These are phyloP conservation scores for Phytophthora multivora DNA, from an alignment of 352 stramenopile genomes.

Conservation along the genomic window DNA sequence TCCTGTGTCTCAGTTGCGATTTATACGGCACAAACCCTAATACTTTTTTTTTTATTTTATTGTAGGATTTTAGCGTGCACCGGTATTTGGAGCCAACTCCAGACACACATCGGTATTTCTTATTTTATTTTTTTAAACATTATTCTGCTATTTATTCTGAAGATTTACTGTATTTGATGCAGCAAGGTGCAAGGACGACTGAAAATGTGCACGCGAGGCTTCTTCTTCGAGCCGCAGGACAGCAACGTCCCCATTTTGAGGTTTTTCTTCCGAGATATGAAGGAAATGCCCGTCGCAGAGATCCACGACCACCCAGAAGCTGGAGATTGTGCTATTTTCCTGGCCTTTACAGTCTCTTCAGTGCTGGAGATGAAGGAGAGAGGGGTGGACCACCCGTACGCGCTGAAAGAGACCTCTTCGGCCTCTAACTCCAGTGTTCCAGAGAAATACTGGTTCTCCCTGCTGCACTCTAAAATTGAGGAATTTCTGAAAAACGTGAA, in stretches of 20 bases:
- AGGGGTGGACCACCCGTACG: constrained; percentile 83
- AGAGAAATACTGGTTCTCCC: constrained; percentile 79
- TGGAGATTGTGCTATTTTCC: constrained; percentile 54
- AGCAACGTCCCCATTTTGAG: constrained; percentile 77
- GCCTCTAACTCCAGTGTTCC: constrained; percentile 10
- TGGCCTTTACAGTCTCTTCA: constrained; percentile 64
- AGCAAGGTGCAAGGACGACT: constrained; percentile 81
- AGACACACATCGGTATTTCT: constrained; percentile 50
- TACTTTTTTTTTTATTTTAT: constrained; percentile 16
- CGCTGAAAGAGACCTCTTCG: constrained; percentile 52
- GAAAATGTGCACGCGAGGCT: constrained; percentile 89
- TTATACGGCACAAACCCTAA: not conserved
- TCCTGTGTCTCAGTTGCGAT: not conserved
- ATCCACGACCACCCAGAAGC: constrained; percentile 49
- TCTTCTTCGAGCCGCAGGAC: constrained; percentile 94
- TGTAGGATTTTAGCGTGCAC: constrained; percentile 85
- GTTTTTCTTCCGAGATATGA: constrained; percentile 90
- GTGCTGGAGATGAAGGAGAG: constrained; percentile 90
- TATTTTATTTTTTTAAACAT: constrained; percentile 3
- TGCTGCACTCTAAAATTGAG: constrained; percentile 86
- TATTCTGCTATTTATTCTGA: not conserved
- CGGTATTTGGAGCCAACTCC: constrained; percentile 69
- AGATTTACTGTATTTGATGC: constrained; percentile 10
- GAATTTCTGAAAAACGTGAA: constrained; percentile 78
- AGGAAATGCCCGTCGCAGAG: constrained; percentile 58